Conservation (phyloP, 176 grass and related monocot genomes). For the Avena sativa region DNA sequence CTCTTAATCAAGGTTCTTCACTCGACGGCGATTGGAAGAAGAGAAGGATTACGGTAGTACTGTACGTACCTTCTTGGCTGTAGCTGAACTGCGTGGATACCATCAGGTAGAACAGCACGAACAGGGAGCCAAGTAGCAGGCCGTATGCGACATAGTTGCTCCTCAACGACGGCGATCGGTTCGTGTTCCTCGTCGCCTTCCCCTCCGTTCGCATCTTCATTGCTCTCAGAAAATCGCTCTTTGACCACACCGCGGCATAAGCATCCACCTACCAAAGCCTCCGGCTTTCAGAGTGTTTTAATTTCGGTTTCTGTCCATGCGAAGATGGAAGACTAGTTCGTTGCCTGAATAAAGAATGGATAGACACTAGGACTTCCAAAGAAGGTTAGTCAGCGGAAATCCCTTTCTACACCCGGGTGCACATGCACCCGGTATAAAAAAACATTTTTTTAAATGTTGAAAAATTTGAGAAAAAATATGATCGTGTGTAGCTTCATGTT, state of each 20-base stretch:
- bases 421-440: no score
- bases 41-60: neutral
- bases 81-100: slow-evolving; percentile 41
- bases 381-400: neutral
- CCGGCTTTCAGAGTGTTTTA: neutral
- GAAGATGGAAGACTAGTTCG: neutral
- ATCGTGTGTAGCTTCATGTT: no score
- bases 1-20: neutral
- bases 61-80: slow-evolving; percentile 49
- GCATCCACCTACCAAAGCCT: slow-evolving; percentile 20
- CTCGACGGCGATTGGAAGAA: neutral
- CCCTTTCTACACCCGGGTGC: no score
- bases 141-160: slow-evolving; percentile 49
- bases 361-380: neutral
- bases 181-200: slow-evolving; percentile 32
- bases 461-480: no score
- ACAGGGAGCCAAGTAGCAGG: slow-evolving; percentile 44
- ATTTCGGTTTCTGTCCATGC: neutral
- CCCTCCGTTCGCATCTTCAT: slow-evolving; percentile 40
- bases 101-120: slow-evolving; percentile 51
- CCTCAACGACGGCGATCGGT: slow-evolving; percentile 32
- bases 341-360: neutral
- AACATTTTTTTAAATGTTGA: no score
- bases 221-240: neutral
- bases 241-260: slow-evolving; percentile 14